Conservation (phyloP, 257 asterid genomes). For the Przewalskia tangutica region DNA sequence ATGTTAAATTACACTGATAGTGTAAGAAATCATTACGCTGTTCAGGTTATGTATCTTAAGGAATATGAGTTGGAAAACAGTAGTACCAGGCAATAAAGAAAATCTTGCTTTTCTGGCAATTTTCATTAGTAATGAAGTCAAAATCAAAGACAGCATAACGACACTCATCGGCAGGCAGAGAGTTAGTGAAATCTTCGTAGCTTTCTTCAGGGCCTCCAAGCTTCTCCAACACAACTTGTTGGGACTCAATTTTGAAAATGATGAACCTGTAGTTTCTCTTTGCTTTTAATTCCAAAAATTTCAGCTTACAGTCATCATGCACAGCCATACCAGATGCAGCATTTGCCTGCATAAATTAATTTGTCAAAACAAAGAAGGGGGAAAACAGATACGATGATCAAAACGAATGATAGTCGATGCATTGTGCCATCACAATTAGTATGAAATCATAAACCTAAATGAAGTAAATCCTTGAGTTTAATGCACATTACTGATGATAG, state of each 20-base stretch:
- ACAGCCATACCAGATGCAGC: slow-evolving; percentile 1
- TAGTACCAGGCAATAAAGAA: neutral
- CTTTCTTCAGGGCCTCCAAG: neutral
- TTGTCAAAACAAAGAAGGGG: neutral
- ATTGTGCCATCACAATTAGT: neutral
- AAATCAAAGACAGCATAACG: slow-evolving; percentile 2
- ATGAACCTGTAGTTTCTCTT: neutral
- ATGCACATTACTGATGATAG: no score
- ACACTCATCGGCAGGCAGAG: neutral
- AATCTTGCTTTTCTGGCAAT: neutral
- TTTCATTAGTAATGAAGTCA: neutral
- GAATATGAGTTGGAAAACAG: neutral
- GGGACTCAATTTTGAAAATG: neutral
- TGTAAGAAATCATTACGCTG: no score
- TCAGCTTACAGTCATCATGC: neutral
- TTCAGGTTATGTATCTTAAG: neutral
- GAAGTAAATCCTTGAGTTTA: no score
- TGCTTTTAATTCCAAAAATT: neutral
- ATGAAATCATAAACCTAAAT: neutral
- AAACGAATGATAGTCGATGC: neutral
- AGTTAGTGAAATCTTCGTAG: neutral
- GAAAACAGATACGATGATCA: no score
- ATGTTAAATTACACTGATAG: no score
- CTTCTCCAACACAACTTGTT: neutral
- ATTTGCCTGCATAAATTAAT: neutral